Base-by-base conservation (phyloP, 1,284 basidiomycete genomes). In the Amylostereum chailletii region DNA sequence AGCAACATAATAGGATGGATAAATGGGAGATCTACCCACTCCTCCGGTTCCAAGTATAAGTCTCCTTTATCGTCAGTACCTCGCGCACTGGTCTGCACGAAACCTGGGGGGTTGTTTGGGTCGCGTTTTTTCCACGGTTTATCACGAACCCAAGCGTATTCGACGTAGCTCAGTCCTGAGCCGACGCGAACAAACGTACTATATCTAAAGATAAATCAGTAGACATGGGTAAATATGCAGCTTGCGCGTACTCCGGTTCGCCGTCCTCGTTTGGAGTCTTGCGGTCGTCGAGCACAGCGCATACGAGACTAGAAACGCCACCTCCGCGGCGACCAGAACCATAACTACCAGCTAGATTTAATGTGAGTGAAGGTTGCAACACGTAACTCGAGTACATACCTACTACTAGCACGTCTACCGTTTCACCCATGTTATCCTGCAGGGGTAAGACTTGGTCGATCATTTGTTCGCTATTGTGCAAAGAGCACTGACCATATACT, bases 351-450 rank as follows among this genome's bases (percentile, higher is more conserved):
- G 72, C 87, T 87, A 8, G 26, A 30, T 51, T 48, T 6, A 54
- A 40, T 9, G n/a, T 10, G 31, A 8, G 19, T 51, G 47, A 1
- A 53, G 39, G 19, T 45, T 46, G 33, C 43, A 34, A 47, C 1
- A 34, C n/a, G 34, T 50, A 19, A 41, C 2, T 19, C 38, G 7
- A 36, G 10, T 26, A 57, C 79, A 52, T 59, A 83, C 88, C 89
- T 30, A 96, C 81, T 31, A 97, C 90, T 1, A 95, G 67, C 0
- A 94, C 77, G 55, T 95, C 94, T 2, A 93, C 81, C 0, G 89
- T 93, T 68, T 94, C 88, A 5, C 87, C 87, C 77, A 92, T 82
- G 55, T 89, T 86, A 55, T 92, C 90, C 86, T 90, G 49, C 2
- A 7, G 37, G n/a, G 30, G 27, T 6, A 45, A 56, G 47, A 52